phyloP scores from a whole-genome alignment of 768 basidiomycete species.

The Lactarius evosmus region DNA sequence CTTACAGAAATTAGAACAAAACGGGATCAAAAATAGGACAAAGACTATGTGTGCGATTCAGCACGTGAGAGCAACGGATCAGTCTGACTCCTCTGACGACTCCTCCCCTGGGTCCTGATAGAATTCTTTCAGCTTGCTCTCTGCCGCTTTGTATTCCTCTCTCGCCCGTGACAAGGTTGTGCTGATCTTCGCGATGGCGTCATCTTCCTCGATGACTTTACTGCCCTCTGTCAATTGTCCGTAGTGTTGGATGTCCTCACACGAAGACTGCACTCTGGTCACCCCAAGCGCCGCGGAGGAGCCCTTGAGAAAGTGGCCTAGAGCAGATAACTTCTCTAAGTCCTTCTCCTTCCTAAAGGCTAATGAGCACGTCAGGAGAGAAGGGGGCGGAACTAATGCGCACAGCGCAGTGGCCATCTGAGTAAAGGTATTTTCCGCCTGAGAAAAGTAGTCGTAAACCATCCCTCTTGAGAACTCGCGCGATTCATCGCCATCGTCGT shows the following conservation, averaged over 20 bases:
- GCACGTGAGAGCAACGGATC: neutral
- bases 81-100: neutral
- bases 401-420: slow-evolving; percentile 59
- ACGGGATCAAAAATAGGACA: neutral
- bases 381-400: neutral
- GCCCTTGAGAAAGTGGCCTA: slow-evolving; percentile 96
- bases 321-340: slow-evolving; percentile 59
- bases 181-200: slow-evolving; percentile 21
- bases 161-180: slow-evolving; percentile 18
- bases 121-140: slow-evolving; percentile 20
- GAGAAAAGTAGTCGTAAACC: slow-evolving; percentile 75
- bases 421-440: slow-evolving; percentile 71
- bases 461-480: slow-evolving; percentile 78
- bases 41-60: neutral
- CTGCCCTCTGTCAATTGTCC: slow-evolving; percentile 13
- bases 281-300: slow-evolving; percentile 94
- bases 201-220: neutral
- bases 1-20: neutral
- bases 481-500: slow-evolving; percentile 81
- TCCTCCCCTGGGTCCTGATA: neutral
- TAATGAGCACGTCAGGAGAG: slow-evolving; percentile 44
- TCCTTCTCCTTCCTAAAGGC: slow-evolving; percentile 43
- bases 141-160: slow-evolving; percentile 21
- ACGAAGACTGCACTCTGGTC: slow-evolving; percentile 72
- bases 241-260: slow-evolving; percentile 89